These are phyloP conservation scores for Zygoascus ofunaensis DNA, from an alignment of 805 yeast genomes.

Conservation along the genomic window DNA sequence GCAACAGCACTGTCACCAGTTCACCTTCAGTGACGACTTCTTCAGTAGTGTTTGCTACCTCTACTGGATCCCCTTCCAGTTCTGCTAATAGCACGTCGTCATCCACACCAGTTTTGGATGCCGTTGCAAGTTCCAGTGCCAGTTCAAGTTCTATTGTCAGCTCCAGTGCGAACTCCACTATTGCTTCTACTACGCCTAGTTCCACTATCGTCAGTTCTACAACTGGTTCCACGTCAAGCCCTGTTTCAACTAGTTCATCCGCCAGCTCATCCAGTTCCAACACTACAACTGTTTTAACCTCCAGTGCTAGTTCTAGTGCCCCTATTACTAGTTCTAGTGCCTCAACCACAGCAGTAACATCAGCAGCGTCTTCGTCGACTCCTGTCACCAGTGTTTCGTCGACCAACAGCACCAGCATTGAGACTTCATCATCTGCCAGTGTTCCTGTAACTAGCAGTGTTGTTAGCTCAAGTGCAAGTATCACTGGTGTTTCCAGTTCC, in stretches of 20 bases:
- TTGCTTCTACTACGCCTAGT: background rate
- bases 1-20: slow-evolving; percentile 6
- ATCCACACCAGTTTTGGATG: no score
- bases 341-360: background rate
- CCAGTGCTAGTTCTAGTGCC: slow-evolving; percentile 5
- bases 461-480: background rate
- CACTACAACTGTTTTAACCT: no score
- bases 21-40: background rate
- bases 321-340: slow-evolving; percentile 5
- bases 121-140: no score
- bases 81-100: background rate
- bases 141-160: no score
- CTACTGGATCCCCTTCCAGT: background rate
- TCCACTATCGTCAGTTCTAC: slow-evolving; percentile 2
- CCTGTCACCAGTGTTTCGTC: background rate
- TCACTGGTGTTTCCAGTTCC: background rate
- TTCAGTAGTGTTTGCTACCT: background rate
- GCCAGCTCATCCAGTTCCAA: slow-evolving; percentile 2
- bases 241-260: slow-evolving; percentile 3
- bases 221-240: no score
- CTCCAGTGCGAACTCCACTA: no score
- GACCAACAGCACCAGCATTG: background rate
- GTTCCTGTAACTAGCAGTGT: background rate
- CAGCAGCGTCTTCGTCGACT: background rate
- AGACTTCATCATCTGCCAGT: background rate